Base-by-base conservation (phyloP, 2,329 filamentous ascomycete species). In the Penicillium vulpinum region DNA sequence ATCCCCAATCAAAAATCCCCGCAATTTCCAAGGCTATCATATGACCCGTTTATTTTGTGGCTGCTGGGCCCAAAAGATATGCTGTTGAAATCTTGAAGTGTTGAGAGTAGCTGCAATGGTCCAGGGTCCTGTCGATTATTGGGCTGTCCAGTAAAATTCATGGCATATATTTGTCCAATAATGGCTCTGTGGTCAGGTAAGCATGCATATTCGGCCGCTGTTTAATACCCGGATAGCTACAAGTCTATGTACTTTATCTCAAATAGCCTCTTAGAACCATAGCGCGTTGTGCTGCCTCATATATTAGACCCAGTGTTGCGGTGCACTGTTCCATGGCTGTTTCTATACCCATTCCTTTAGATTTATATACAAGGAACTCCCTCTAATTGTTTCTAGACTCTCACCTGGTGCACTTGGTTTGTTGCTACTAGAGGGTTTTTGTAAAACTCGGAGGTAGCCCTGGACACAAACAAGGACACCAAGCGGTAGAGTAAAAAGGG, bases 51-150 rank as follows among this genome's bases (percentile, higher is more conserved):
- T 51, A 51, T 45, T 26, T 41, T 13, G 39, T 56, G 38, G 41
- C 49, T 51, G 51, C 51, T 44, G 28, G 51, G 52, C 36, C 54
- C 13, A 51, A 53, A 44, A 4, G 24, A 18, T 44, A 31, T 26
- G 5, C 24, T 4, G 38, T 24, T 47, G 18, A n/a, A 22, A 21
- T 7, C 5, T 51, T 43, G 7, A 10, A 24, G 18, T 43, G n/a
- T 24, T 31, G 5, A 40, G 3, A 16, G 9, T 13, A 29, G 29
- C 16, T 5, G 6, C 33, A 46, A 35, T 31, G 22, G 28, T 36
- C 13, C 4, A 6, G 15, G 6, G 38, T 44, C 18, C 18, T 41
- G 8, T 15, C 2, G 21, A 33, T 29, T 24, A 13, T 36, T 26
- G 26, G 24, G n/a, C n/a, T n/a, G n/a, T 33, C 16, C 38, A 13